Base-by-base conservation (phyloP, 768 basidiomycete genomes). In the Megacollybia marginata region DNA sequence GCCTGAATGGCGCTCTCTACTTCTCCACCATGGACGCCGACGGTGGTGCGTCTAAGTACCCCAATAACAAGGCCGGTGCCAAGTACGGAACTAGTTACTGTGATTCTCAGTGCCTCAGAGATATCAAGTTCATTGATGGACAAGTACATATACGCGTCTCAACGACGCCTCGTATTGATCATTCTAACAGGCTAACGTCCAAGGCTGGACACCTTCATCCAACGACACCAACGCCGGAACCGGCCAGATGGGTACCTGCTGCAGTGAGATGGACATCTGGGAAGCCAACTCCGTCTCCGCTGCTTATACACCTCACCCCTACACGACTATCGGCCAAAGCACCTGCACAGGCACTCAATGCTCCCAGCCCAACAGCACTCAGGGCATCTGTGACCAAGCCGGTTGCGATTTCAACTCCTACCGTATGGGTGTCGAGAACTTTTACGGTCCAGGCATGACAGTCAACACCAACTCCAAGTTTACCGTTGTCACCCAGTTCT, bases 401-500 rank as follows among this genome's bases (percentile, higher is more conserved):
- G n/a, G n/a, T n/a, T n/a, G n/a, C n/a, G 79, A 80, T 57, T 80
- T 78, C 72, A 80, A 79, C 74, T 76, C 79, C 23, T 81, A 59
- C 71, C 76, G 78, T 59, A 69, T 75, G 73, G 77, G 78, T 33
- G 60, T 63, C 59, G 57, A 54, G 50, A 52, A 59, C 47, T 80
- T 78, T 73, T 69, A 70, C 59, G 79, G 78, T 36, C 57, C 59
- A n/a, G 72, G 71, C 52, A 55, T 59, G 59, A 75, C 67, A 48
- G 70, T 80, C 61, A 72, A 79, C 68, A 80, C 76, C 60, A 67
- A n/a, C n/a, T n/a, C n/a, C n/a, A n/a, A n/a, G n/a, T n/a, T n/a
- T n/a, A n/a, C n/a, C n/a, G n/a, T n/a, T 56, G 76, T 79, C 62
- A 79, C 78, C 47, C 78, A 80, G 60, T 79, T 79, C 72, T 56